phyloP scores from a whole-genome alignment of 352 stramenopile species.

The Phytophthora quininea region DNA sequence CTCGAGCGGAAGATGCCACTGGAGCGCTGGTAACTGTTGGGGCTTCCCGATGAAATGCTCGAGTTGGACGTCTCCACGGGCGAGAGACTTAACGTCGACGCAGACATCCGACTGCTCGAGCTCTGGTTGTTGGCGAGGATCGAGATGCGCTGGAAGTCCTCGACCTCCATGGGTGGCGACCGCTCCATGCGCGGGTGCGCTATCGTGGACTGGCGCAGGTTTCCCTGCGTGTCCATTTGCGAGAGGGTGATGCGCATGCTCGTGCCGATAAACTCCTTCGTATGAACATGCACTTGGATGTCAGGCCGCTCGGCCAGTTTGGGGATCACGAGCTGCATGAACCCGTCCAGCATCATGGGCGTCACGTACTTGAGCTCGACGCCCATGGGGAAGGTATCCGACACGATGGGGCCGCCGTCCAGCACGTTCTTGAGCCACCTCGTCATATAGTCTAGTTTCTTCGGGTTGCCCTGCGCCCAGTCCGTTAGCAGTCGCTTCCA shows the following conservation, averaged over 20 bases:
- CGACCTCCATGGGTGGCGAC: constrained; percentile 51
- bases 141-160: constrained; percentile 76
- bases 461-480: constrained; percentile 88
- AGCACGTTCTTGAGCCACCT: constrained; percentile 90
- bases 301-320: constrained; percentile 85
- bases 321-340: constrained; percentile 90
- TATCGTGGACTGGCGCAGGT: constrained; percentile 2
- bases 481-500: constrained; percentile 89
- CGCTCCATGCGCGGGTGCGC: constrained; percentile 37
- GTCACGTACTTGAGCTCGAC: constrained; percentile 91
- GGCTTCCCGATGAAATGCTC: constrained; percentile 41
- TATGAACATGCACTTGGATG: constrained; percentile 89
- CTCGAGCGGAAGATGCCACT: constrained; percentile 63
- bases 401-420: constrained; percentile 83
- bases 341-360: constrained; percentile 90
- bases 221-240: constrained; percentile 47
- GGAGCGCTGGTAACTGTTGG: constrained; percentile 44
- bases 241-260: constrained; percentile 90
- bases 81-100: constrained; percentile 60
- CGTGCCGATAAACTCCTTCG: constrained; percentile 90
- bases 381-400: constrained; percentile 88
- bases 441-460: constrained; percentile 92
- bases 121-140: constrained; percentile 54
- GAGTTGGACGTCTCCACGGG: constrained; percentile 47
- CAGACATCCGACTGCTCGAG: constrained; percentile 52